Percentiles rank a stretch among this genome's conserved stretches.
These are phyloP conservation scores for Amanita fuliginea DNA, from an alignment of 768 basidiomycete genomes.

Conservation along the genomic window DNA sequence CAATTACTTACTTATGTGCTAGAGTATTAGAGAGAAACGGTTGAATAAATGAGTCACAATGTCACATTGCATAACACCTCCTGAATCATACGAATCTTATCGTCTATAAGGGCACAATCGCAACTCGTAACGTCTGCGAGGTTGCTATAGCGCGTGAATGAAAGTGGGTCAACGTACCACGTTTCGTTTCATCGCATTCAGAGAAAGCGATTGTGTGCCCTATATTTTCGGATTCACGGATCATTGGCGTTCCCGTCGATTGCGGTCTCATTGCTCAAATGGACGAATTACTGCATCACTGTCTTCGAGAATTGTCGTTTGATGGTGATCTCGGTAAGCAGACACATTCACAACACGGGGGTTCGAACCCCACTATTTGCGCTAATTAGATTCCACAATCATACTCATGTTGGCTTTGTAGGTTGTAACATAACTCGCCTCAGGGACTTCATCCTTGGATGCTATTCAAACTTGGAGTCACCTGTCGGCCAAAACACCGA, in stretches of 20 bases:
- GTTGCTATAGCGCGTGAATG: background rate
- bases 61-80: background rate
- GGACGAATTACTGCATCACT: conserved; percentile 81
- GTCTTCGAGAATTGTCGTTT: conserved; percentile 78
- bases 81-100: background rate
- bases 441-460: conserved; percentile 56
- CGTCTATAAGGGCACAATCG: background rate
- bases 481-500: conserved; percentile 50
- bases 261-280: conserved; percentile 23
- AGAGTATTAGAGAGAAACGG: background rate
- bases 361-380: conserved; percentile 31
- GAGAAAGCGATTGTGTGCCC: background rate
- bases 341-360: conserved; percentile 18
- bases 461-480: conserved; percentile 38
- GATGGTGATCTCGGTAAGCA: conserved; percentile 83
- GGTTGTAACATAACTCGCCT: conserved; percentile 70
- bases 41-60: background rate
- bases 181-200: too few relatives aligned
- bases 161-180: background rate
- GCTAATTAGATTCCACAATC: background rate
- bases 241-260: background rate
- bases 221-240: background rate
- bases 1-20: background rate
- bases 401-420: conserved; percentile 16
- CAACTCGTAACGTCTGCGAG: background rate